Evolutionary conservation across 2,329 filamentous ascomycete genomes (phyloP), one percentile per base, ranked within the genome.

Genomic region (Lasiodiplodia sp.): DNA sequence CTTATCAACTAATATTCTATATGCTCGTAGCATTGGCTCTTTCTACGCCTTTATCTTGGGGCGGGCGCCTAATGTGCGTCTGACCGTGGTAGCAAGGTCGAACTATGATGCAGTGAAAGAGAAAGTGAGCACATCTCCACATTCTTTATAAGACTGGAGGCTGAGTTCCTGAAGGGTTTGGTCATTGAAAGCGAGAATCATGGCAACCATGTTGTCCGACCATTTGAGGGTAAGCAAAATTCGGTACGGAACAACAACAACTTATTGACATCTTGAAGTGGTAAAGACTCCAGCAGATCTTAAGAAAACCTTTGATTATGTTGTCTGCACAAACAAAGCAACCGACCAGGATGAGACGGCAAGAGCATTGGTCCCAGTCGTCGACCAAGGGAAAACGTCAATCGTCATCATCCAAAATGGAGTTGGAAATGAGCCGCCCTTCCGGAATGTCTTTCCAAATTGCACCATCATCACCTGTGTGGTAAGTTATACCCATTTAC

Each of bases 281-380:
- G 51, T 28, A 1, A 31, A 53, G 51, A 0, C 25, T n/a, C 51
- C 51, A 10, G 25, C 51, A 4, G 25, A 31, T 6, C 51, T 53
- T 23, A 25, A 4, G 14, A 53, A 16, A 53, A 53, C 25, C 2
- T 53, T 53, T 14, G 51, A 53, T 14, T 53, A 53, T 3, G 14
- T 53, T 12, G 51, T 53, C 25, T 53, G 51, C 25, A 7, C 51
- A 23, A 53, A 53, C 51, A 53, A 53, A 31, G 51, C 51, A 18
- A 53, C 51, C 14, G 51, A 53, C 51, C 51, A 31, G 16, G 51
- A 53, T 12, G 51, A 53, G 25, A 53, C 51, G 14, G 51, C 51
- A 5, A 31, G 3, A 18, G 51, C 51, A 31, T 4, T 53, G 23
- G 51, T 31, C 2, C 8, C 23, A 2, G 51, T 28, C 51, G 51